A percentile compares a stretch with the other conserved stretches of the same genome.
phyloP scores from a whole-genome alignment of 768 basidiomycete genomes.

The Lentinula aciculospora region DNA sequence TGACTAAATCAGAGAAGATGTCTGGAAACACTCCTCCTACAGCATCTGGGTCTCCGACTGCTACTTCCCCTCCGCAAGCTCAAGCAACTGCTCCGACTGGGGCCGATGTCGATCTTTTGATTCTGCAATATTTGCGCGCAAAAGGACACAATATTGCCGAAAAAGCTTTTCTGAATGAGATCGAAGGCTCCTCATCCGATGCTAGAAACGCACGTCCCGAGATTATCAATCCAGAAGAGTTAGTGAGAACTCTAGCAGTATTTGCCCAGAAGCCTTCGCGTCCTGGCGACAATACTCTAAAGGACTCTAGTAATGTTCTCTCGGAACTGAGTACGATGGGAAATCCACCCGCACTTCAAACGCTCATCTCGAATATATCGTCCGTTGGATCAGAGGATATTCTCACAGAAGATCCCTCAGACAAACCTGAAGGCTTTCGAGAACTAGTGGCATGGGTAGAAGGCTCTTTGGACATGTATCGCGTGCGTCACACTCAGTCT shows the following conservation, averaged over 20 bases:
- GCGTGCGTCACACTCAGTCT: conserved; percentile 39
- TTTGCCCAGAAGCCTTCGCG: conserved; percentile 64
- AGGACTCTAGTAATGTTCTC: conserved; percentile 58
- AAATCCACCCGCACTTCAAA: conserved; percentile 68
- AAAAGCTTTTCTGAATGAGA: conserved; percentile 40
- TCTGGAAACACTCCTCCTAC: conserved; percentile 47
- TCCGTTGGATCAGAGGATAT: conserved; percentile 79
- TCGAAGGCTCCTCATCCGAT: conserved; percentile 35
- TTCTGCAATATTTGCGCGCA: conserved; percentile 44
- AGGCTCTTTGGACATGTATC: conserved; percentile 87
- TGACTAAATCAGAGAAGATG: too few relatives aligned
- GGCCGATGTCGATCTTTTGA: conserved; percentile 34
- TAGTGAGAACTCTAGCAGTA: conserved; percentile 53
- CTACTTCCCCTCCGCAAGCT: conserved; percentile 36
- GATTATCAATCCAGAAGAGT: conserved; percentile 35
- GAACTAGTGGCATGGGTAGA: conserved; percentile 88
- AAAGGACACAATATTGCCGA: conserved; percentile 44
- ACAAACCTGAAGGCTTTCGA: conserved; percentile 80
- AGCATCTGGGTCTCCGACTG: conserved; percentile 41
- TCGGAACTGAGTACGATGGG: conserved; percentile 66
- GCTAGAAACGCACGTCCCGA: conserved; percentile 38
- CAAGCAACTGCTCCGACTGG: conserved; percentile 28
- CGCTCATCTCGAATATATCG: conserved; percentile 72
- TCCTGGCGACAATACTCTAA: conserved; percentile 66
- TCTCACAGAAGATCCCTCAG: conserved; percentile 73